phyloP scores from a whole-genome alignment of 148 eudicot species.

The Drosera capensis region DNA sequence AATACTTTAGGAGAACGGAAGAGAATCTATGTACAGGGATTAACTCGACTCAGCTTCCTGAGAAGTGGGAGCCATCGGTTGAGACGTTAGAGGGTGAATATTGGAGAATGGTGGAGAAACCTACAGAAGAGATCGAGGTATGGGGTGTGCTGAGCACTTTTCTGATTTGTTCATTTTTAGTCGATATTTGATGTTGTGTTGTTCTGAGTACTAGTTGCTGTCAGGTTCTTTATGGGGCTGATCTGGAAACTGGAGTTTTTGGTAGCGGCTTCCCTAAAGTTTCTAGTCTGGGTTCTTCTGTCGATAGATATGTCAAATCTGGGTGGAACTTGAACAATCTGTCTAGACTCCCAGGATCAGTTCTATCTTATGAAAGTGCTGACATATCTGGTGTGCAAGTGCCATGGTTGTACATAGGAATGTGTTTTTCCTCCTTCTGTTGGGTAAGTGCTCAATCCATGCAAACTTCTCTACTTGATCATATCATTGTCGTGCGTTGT shows the following conservation, averaged over 20 bases:
- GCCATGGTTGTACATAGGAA: slow-evolving; percentile 97
- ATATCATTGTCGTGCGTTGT: too few relatives aligned
- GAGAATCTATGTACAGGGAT: slow-evolving; percentile 15
- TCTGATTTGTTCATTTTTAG: background rate
- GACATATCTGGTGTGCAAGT: slow-evolving; percentile 96
- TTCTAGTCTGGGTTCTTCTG: slow-evolving; percentile 28
- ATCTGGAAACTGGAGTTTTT: slow-evolving; percentile 85
- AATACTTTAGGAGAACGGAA: slow-evolving; percentile 45
- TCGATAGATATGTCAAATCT: slow-evolving; percentile 51
- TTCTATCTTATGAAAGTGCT: slow-evolving; percentile 75
- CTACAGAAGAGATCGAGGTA: slow-evolving; percentile 98
- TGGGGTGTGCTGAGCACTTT: too few relatives aligned
- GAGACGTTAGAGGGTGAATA: slow-evolving; percentile 93
- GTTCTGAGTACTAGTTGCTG: background rate
- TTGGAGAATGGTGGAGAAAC: slow-evolving; percentile 94
- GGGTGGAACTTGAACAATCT: slow-evolving; percentile 99
- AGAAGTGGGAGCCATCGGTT: slow-evolving; percentile 48
- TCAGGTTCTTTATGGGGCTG: slow-evolving; percentile 97
- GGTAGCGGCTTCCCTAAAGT: slow-evolving; percentile 89
- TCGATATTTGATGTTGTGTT: background rate
- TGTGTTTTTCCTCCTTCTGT: slow-evolving; percentile 98
- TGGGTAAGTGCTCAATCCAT: slow-evolving; percentile 65
- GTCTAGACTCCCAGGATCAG: slow-evolving; percentile 89
- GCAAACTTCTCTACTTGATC: too few relatives aligned
- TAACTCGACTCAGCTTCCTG: slow-evolving; percentile 11